phyloP scores from a whole-genome alignment of 2,329 filamentous ascomycete genomes.

The Paraphoma chrysanthemicola region DNA sequence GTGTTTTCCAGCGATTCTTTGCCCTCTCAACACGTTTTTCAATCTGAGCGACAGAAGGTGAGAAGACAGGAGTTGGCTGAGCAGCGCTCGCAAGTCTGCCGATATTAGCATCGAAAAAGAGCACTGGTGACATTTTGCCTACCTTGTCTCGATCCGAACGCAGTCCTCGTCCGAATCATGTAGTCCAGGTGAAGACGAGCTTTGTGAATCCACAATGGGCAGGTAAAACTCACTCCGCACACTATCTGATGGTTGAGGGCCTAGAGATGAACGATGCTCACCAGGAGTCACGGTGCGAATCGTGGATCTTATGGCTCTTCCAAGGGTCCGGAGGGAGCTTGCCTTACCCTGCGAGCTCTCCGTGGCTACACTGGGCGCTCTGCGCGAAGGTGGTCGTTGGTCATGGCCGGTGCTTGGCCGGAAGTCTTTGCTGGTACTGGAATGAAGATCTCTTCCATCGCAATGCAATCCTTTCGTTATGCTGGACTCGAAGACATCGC shows the following conservation, averaged over 20 bases:
- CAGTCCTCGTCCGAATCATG: slow-evolving; percentile 7
- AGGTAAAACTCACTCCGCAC: slow-evolving; percentile 12
- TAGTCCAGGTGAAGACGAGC: slow-evolving; percentile 8
- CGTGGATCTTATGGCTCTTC: slow-evolving; percentile 40
- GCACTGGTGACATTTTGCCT: background rate
- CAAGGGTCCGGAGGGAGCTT: slow-evolving; percentile 36
- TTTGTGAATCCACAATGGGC: slow-evolving; percentile 8
- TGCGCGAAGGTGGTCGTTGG: slow-evolving; percentile 11
- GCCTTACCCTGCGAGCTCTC: slow-evolving; percentile 28
- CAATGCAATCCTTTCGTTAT: slow-evolving; percentile 23
- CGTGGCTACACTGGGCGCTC: slow-evolving; percentile 14
- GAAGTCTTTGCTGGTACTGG: slow-evolving; percentile 16
- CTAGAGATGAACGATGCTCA: slow-evolving; percentile 16
- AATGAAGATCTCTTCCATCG: slow-evolving; percentile 13
- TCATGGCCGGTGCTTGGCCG: slow-evolving; percentile 14
- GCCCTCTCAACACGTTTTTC: slow-evolving; percentile 47
- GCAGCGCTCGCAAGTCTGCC: background rate
- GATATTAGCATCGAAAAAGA: too few species aligned
- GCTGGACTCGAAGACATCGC: slow-evolving; percentile 36
- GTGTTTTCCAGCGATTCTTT: slow-evolving; percentile 51
- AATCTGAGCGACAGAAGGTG: slow-evolving; percentile 49
- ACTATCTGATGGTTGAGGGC: slow-evolving; percentile 8
- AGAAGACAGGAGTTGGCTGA: slow-evolving; percentile 9
- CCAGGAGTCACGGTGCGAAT: slow-evolving; percentile 48
- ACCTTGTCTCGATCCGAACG: background rate